Conservation (phyloP, 306 rosid genomes). For the Vigna reflexopilosa region DNA sequence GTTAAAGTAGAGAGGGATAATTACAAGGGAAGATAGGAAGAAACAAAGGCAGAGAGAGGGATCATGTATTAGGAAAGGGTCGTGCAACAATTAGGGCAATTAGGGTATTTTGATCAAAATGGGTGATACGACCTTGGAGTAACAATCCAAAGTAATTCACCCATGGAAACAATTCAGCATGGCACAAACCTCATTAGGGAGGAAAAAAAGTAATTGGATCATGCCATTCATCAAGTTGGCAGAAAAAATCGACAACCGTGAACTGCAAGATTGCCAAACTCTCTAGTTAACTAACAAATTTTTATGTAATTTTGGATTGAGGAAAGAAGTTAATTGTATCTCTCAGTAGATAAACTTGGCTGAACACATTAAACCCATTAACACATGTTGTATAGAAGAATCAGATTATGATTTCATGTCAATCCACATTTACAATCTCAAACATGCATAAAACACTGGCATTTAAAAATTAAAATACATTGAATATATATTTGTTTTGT, state of each 20-base stretch:
- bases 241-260: background rate
- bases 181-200: background rate
- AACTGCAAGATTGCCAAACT: background rate
- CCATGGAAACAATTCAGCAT: background rate
- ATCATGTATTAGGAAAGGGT: background rate
- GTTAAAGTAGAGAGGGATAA: background rate
- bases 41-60: background rate
- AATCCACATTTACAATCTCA: background rate
- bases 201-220: background rate
- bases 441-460: background rate
- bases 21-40: background rate
- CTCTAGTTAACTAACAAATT: too few species aligned
- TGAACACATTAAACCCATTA: background rate
- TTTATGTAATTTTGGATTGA: too few species aligned
- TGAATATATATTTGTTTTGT: background rate
- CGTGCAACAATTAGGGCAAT: background rate
- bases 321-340: background rate
- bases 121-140: background rate
- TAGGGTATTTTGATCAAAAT: background rate
- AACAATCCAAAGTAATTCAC: background rate
- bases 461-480: background rate
- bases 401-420: background rate
- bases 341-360: background rate
- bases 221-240: background rate
- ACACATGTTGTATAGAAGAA: background rate